Evolutionary conservation across 257 asterid species (phyloP).

Genomic region (Solanum sejunctum): DNA sequence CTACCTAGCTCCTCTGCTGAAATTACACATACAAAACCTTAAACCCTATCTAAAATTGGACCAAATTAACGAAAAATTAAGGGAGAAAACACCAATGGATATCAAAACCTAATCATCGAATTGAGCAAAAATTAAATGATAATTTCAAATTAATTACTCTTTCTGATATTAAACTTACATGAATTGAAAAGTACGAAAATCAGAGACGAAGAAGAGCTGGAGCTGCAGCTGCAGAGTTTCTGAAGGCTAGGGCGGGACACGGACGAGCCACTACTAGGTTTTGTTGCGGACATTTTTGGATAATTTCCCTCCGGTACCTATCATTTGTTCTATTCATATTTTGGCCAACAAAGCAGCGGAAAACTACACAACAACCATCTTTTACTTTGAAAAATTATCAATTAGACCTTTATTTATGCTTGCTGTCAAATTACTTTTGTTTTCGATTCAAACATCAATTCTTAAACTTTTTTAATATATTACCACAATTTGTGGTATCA

Average conservation of each 20-base stretch:
- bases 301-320: not conserved
- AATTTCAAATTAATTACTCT: not conserved
- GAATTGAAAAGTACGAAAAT: not conserved
- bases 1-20: not conserved
- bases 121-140: not conserved
- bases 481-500: too few relatives aligned
- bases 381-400: not conserved
- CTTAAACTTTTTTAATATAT: not conserved
- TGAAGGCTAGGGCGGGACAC: not conserved
- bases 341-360: not conserved
- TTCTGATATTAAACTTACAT: not conserved
- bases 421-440: not conserved
- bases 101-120: not conserved
- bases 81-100: not conserved
- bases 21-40: not conserved
- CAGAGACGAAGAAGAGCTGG: not conserved
- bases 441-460: not conserved
- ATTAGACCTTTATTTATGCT: not conserved
- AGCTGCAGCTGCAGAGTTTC: not conserved
- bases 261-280: not conserved
- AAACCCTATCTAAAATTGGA: not conserved
- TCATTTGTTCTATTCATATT: not conserved
- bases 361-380: not conserved
- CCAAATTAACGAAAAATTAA: not conserved
- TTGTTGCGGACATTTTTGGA: not conserved